Evolutionary conservation across 1,139 yeast genomes (phyloP).

Genomic region (Nakaseomyces delphensis): DNA sequence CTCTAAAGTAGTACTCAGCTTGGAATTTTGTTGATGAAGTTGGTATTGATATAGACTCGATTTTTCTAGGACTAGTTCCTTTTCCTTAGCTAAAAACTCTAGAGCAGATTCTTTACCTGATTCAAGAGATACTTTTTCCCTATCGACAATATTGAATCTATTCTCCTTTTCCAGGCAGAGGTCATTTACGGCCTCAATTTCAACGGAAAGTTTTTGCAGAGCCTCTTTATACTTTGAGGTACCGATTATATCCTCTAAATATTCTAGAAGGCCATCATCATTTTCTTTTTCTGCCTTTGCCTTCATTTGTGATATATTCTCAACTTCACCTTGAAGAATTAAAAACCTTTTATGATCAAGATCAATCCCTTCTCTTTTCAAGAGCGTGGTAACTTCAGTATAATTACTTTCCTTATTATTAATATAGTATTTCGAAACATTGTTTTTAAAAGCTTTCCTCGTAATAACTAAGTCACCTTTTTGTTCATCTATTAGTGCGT

Average conservation of each 20-base stretch:
- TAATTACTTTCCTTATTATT: slow-evolving; percentile 64
- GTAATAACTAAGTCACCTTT: slow-evolving; percentile 48
- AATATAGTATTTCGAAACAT: slow-evolving; percentile 69
- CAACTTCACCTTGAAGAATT: slow-evolving; percentile 96
- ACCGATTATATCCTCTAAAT: slow-evolving; percentile 93
- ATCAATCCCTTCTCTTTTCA: slow-evolving; percentile 84
- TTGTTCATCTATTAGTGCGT: slow-evolving; percentile 37
- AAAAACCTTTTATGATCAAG: slow-evolving; percentile 89
- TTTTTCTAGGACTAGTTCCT: slow-evolving; percentile 45
- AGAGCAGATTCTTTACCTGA: slow-evolving; percentile 63
- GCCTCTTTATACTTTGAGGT: slow-evolving; percentile 73
- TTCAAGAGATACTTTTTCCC: slow-evolving; percentile 65
- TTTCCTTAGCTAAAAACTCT: slow-evolving; percentile 56
- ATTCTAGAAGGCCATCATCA: slow-evolving; percentile 91
- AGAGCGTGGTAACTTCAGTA: slow-evolving; percentile 66
- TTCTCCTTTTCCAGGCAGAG: slow-evolving; percentile 73
- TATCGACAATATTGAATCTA: slow-evolving; percentile 70
- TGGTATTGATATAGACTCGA: slow-evolving; percentile 52
- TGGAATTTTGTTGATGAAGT: slow-evolving; percentile 36
- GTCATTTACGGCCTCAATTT: slow-evolving; percentile 66
- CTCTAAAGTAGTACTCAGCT: slow-evolving; percentile 36
- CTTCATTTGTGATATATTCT: slow-evolving; percentile 96
- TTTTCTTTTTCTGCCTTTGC: slow-evolving; percentile 88
- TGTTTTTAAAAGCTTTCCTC: slow-evolving; percentile 69
- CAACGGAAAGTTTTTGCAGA: slow-evolving; percentile 55